phyloP scores from a whole-genome alignment of 495 filamentous ascomycete species.

The Penicillium waksmanii region DNA sequence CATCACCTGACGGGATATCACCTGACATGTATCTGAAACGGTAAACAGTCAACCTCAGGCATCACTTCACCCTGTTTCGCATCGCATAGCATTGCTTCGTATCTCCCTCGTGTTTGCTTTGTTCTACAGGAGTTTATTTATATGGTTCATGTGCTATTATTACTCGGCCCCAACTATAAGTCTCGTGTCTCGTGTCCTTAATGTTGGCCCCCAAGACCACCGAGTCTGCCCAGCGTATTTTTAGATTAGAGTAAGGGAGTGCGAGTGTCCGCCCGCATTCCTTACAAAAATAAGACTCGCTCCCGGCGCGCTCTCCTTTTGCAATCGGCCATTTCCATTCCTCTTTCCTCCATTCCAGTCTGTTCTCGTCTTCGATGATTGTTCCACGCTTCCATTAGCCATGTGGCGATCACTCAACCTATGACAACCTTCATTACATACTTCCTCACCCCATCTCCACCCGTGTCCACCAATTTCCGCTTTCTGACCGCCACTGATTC shows the following conservation, averaged over 20 bases:
- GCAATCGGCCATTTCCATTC: slow-evolving; percentile 23
- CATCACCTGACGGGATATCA: not conserved
- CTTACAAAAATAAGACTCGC: slow-evolving; percentile 21
- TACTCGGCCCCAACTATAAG: not conserved
- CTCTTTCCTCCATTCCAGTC: slow-evolving; percentile 27
- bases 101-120: not conserved
- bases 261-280: slow-evolving; percentile 27
- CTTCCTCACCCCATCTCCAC: slow-evolving; percentile 19
- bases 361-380: slow-evolving; percentile 28
- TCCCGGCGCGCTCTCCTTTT: slow-evolving; percentile 10
- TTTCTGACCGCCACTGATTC: slow-evolving; percentile 36
- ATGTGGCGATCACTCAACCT: slow-evolving; percentile 34
- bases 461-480: slow-evolving; percentile 24
- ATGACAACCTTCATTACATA: slow-evolving; percentile 30
- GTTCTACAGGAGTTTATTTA: not conserved
- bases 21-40: not conserved
- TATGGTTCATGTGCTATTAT: not conserved
- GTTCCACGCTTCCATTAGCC: slow-evolving; percentile 24
- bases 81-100: not conserved
- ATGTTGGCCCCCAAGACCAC: slow-evolving; percentile 15
- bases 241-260: slow-evolving; percentile 31
- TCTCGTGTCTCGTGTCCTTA: not conserved
- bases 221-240: slow-evolving; percentile 26
- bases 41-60: not conserved
- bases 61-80: not conserved